A percentile compares a stretch with the other conserved stretches of the same genome.
Conservation (phyloP, 768 basidiomycete genomes). For the Crepidotus variabilis region DNA sequence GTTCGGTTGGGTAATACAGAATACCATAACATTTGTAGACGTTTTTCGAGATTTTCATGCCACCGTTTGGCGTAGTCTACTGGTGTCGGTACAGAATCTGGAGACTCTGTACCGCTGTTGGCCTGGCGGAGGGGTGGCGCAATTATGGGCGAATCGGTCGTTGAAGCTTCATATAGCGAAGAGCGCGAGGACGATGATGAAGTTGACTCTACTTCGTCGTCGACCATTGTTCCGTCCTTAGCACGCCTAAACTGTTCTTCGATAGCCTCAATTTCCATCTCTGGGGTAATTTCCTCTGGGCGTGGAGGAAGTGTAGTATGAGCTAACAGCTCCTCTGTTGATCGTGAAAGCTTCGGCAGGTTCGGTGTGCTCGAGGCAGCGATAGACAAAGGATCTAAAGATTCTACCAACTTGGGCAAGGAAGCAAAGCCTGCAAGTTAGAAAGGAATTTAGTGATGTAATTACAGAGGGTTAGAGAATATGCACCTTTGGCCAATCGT, state of each 20-base stretch:
- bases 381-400: slow-evolving; percentile 17
- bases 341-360: slow-evolving; percentile 26
- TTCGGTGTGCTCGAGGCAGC: slow-evolving; percentile 25
- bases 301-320: slow-evolving; percentile 49
- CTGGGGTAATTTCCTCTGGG: slow-evolving; percentile 58
- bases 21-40: slow-evolving; percentile 81
- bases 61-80: slow-evolving; percentile 27
- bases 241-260: slow-evolving; percentile 47
- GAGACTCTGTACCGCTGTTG: slow-evolving; percentile 8
- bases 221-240: slow-evolving; percentile 7
- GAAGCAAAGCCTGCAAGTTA: slow-evolving; percentile 59
- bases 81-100: slow-evolving; percentile 26
- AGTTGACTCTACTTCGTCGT: slow-evolving; percentile 20
- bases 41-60: slow-evolving; percentile 72
- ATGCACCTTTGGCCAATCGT: slow-evolving; percentile 63
- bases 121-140: neutral
- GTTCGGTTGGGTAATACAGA: slow-evolving; percentile 61
- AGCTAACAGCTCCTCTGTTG: slow-evolving; percentile 48
- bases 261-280: slow-evolving; percentile 51
- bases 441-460: neutral
- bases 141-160: neutral
- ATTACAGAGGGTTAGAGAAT: neutral
- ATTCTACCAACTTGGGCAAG: slow-evolving; percentile 54
- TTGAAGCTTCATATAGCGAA: neutral
- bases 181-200: neutral